Conservation (phyloP, 2,329 filamentous ascomycete genomes). For the Clonostachys rosea region DNA sequence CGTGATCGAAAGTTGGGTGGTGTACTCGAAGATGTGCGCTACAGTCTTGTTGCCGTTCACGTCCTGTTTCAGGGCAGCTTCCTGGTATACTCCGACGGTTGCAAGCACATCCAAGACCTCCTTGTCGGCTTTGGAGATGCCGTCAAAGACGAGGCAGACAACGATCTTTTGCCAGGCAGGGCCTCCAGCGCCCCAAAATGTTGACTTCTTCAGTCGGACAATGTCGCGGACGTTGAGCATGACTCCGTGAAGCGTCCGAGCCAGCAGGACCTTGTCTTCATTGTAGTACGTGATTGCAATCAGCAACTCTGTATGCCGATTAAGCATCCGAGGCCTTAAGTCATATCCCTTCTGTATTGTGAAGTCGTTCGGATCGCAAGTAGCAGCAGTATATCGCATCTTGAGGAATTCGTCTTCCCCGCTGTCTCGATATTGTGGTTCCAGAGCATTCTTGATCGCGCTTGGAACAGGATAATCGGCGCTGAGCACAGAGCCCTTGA, state of each 20-base stretch:
- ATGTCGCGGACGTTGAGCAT: constrained; percentile 97
- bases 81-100: constrained; percentile 90
- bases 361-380: constrained; percentile 91
- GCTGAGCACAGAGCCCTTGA: constrained; percentile 86
- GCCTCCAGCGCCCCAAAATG: constrained; percentile 95
- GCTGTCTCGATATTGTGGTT: constrained; percentile 84
- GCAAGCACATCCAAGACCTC: constrained; percentile 82
- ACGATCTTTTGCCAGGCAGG: constrained; percentile 97
- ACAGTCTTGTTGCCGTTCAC: constrained; percentile 90
- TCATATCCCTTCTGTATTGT: constrained; percentile 96
- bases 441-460: constrained; percentile 88
- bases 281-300: constrained; percentile 97
- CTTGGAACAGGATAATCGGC: constrained; percentile 90
- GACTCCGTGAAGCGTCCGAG: constrained; percentile 84
- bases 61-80: constrained; percentile 93
- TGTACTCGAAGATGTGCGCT: constrained; percentile 94
- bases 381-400: constrained; percentile 91
- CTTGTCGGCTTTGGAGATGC: constrained; percentile 92
- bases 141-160: constrained; percentile 87
- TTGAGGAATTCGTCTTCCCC: constrained; percentile 90
- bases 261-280: constrained; percentile 85
- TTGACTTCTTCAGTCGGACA: constrained; percentile 84
- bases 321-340: constrained; percentile 89
- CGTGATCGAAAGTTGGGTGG: constrained; percentile 86
- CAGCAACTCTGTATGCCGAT: constrained; percentile 85